Evolutionary conservation across 2,329 filamentous ascomycete genomes (phyloP).

Genomic region (Paracorniculantispora psalliotae): DNA sequence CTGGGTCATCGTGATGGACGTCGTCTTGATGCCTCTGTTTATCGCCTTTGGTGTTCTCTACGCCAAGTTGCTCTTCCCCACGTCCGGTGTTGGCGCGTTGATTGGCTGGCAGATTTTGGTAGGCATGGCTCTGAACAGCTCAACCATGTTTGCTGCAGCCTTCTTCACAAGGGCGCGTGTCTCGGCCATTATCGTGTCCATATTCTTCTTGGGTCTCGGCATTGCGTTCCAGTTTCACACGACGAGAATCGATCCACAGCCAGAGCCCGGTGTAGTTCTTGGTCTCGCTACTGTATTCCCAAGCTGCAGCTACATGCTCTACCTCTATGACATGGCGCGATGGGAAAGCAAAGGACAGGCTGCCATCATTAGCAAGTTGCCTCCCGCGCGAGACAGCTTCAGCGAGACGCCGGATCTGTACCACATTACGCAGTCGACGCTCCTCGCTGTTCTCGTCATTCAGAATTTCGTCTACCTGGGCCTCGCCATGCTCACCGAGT

Average conservation of each 20-base stretch:
- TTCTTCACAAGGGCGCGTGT: slow-evolving; percentile 31
- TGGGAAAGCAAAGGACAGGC: slow-evolving; percentile 17
- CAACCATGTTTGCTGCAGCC: slow-evolving; percentile 51
- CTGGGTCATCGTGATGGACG: slow-evolving; percentile 23
- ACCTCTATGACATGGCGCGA: slow-evolving; percentile 20
- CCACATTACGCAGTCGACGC: slow-evolving; percentile 22
- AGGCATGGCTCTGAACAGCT: slow-evolving; percentile 54
- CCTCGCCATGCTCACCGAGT: slow-evolving; percentile 29
- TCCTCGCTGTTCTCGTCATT: slow-evolving; percentile 28
- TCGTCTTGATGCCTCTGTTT: slow-evolving; percentile 32
- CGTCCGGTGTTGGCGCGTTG: slow-evolving; percentile 10
- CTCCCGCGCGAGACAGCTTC: slow-evolving; percentile 10
- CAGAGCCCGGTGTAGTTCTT: background rate
- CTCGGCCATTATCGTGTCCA: slow-evolving; percentile 27
- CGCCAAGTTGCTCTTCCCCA: slow-evolving; percentile 42
- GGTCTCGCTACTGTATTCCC: slow-evolving; percentile 20
- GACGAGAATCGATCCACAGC: background rate
- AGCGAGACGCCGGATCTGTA: slow-evolving; percentile 17
- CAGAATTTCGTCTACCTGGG: slow-evolving; percentile 30
- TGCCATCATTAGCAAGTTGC: slow-evolving; percentile 14
- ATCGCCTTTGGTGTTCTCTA: slow-evolving; percentile 31
- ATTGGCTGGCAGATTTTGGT: slow-evolving; percentile 43
- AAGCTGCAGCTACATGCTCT: slow-evolving; percentile 22
- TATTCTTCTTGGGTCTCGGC: slow-evolving; percentile 26
- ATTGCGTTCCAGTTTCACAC: slow-evolving; percentile 3